Evolutionary conservation across 78 protist genomes (phyloP).

Genomic region (Dictyostelium citrinum): DNA sequence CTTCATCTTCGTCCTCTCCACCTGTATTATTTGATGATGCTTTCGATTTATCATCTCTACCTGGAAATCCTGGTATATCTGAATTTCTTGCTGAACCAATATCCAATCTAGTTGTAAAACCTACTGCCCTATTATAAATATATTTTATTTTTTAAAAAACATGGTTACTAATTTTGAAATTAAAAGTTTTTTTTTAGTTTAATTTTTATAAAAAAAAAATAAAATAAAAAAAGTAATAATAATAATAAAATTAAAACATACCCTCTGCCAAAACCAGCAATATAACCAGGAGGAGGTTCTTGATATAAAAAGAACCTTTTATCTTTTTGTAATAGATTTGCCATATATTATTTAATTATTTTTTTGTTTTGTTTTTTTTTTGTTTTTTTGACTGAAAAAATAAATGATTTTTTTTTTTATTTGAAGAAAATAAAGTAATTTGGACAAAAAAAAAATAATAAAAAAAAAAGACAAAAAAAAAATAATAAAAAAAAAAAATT

Average conservation of each 20-base stretch:
- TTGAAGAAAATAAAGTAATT: neutral
- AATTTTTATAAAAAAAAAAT: neutral
- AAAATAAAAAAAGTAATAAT: neutral
- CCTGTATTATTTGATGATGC: constrained; percentile 15
- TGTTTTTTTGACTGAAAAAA: neutral
- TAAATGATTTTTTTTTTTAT: neutral
- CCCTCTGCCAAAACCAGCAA: constrained; percentile 96
- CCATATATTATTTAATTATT: neutral
- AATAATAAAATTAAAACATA: neutral
- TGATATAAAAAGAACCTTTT: constrained; percentile 56
- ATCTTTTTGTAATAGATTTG: constrained; percentile 12
- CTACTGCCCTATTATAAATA: constrained; percentile 83
- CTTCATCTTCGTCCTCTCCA: constrained; percentile 78
- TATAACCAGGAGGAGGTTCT: constrained; percentile 85
- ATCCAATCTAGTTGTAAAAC: constrained; percentile 96
- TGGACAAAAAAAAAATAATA: neutral
- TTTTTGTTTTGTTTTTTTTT: neutral
- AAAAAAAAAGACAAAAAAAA: neutral
- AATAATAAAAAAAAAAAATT: neutral
- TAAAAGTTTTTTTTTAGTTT: neutral
- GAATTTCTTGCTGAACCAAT: constrained; percentile 89
- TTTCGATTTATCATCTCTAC: neutral
- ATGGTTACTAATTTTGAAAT: neutral
- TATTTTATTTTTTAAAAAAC: neutral
- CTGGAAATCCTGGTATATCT: constrained; percentile 43